Percentiles rank a stretch among this genome's conserved stretches.
These are phyloP conservation scores for Puccinia novopanici DNA, from an alignment of 1,284 basidiomycete species.

Conservation along the genomic window DNA sequence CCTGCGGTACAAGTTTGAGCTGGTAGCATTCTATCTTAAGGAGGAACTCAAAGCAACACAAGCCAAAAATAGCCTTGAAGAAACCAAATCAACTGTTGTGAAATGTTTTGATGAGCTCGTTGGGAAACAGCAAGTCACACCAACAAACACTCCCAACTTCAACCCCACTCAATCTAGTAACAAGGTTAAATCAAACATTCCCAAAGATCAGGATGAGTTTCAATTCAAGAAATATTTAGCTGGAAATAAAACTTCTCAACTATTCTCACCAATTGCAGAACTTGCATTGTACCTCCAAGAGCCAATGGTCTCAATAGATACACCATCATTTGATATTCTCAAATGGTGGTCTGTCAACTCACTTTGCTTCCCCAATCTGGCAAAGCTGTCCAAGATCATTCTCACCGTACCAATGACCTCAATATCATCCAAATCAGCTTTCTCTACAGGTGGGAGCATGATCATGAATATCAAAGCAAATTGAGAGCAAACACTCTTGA, in stretches of 20 bases:
- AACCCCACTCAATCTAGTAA: too few relatives aligned
- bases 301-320: neutral
- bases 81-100: neutral
- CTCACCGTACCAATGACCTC: neutral
- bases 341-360: neutral
- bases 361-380: neutral
- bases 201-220: too few relatives aligned
- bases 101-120: too few relatives aligned
- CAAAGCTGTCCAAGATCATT: neutral
- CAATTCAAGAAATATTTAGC: too few relatives aligned
- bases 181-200: too few relatives aligned
- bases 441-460: neutral
- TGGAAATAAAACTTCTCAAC: too few relatives aligned
- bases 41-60: neutral
- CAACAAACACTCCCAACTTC: too few relatives aligned
- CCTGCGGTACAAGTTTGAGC: neutral
- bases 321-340: neutral
- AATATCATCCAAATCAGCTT: neutral
- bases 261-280: neutral
- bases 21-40: neutral
- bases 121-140: too few relatives aligned
- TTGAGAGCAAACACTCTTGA: neutral
- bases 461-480: neutral
- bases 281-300: neutral
- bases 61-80: neutral